A percentile compares a stretch with the other conserved stretches of the same genome.
Evolutionary conservation across 495 filamentous ascomycete genomes (phyloP).

Genomic region (Thermothielavioides terrestris): DNA sequence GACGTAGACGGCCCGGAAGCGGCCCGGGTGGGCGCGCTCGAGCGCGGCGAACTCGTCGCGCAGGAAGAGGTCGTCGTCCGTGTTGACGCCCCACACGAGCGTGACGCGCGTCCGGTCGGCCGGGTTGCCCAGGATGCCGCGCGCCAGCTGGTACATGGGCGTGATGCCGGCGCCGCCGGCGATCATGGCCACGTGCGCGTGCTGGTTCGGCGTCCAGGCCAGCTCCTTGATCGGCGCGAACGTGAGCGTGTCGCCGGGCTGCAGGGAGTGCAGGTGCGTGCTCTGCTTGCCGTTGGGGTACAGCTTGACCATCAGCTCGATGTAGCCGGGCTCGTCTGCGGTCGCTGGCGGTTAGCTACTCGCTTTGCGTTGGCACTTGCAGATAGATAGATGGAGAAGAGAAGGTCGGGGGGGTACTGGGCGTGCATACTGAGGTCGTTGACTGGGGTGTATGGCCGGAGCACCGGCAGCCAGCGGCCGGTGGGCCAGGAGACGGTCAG

Average conservation of each 20-base stretch:
- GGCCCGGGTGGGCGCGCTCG: conserved; percentile 44
- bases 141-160: conserved; percentile 53
- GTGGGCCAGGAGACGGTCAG: conserved; percentile 47
- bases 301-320: conserved; percentile 55
- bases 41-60: conserved; percentile 45
- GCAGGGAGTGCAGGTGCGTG: conserved; percentile 51
- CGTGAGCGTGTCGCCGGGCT: conserved; percentile 50
- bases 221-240: conserved; percentile 45
- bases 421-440: conserved; percentile 43
- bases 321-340: conserved; percentile 43
- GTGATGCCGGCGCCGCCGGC: conserved; percentile 59
- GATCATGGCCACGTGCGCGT: conserved; percentile 48
- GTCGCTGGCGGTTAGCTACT: background rate
- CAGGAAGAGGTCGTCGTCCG: conserved; percentile 53
- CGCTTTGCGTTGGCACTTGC: background rate
- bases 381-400: background rate
- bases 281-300: conserved; percentile 57
- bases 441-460: conserved; percentile 54
- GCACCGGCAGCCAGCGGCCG: conserved; percentile 43
- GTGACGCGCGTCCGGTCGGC: conserved; percentile 53
- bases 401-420: background rate
- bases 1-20: conserved; percentile 53
- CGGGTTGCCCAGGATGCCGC: conserved; percentile 54
- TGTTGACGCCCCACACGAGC: conserved; percentile 58
- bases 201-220: conserved; percentile 48